These are phyloP conservation scores for Microdochium bolleyi DNA, from an alignment of 2,329 filamentous ascomycete species.

Conservation along the genomic window DNA sequence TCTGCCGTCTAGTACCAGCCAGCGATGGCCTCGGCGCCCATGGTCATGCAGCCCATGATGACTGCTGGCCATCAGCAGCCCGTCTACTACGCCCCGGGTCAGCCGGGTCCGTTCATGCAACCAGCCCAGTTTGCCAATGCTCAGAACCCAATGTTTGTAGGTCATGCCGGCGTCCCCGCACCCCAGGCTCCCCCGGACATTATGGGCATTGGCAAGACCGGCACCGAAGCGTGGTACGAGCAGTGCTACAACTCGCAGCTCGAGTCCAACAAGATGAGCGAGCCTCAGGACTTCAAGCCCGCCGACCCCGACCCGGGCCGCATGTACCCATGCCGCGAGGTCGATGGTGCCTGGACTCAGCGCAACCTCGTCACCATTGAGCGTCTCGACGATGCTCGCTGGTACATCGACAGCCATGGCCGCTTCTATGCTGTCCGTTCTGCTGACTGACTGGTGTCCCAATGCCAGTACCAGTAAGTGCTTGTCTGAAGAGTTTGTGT, in stretches of 20 bases:
- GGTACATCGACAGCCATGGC: constrained; percentile 50
- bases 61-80: constrained; percentile 9
- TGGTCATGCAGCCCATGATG: constrained; percentile 9
- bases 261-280: constrained; percentile 37
- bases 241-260: constrained; percentile 38
- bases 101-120: neutral
- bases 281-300: constrained; percentile 56
- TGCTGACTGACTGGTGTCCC: constrained; percentile 21
- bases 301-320: constrained; percentile 50
- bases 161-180: constrained; percentile 1
- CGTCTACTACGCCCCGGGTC: constrained; percentile 3
- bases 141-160: neutral
- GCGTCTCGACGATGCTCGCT: constrained; percentile 45
- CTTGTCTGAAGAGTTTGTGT: too few species aligned
- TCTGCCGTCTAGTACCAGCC: constrained; percentile 9
- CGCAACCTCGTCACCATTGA: constrained; percentile 54
- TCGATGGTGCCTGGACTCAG: constrained; percentile 52
- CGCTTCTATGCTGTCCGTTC: constrained; percentile 55
- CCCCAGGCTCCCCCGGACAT: constrained; percentile 31
- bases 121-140: neutral
- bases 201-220: constrained; percentile 43
- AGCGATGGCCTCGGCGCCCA: constrained; percentile 12
- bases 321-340: constrained; percentile 54
- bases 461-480: neutral
- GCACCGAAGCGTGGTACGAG: constrained; percentile 35